Base-by-base conservation (phyloP, 108 stramenopile genomes). In the Licmophora abbreviata region DNA sequence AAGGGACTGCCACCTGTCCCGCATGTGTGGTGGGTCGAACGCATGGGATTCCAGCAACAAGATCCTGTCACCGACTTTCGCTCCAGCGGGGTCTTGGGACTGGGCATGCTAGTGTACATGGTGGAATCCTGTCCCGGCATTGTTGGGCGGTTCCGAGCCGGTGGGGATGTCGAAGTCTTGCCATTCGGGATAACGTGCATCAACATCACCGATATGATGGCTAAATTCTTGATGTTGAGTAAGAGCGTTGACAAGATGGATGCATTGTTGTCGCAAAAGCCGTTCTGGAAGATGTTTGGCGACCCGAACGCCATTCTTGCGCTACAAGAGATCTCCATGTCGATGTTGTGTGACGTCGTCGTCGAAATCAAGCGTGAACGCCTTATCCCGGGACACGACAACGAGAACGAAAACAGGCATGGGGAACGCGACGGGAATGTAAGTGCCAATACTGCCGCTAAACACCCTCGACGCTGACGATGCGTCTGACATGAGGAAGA, bases 61-160 rank as follows among this genome's bases (percentile, higher is more conserved):
- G 88, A 90, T 68, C 88, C 88, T 1, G 85, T 86, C 7, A 91
- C 88, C 4, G 88, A 91, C 68, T 91, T 91, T 74, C 71, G 88
- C 45, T 85, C 84, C 9, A 85, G 88, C 14, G 88, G 88, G n/a
- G 83, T 91, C 18, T 51, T 91, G 18, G 65, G 64, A 15, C 51
- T 91, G 48, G 88, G 80, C 32, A 77, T 91, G 77, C 44, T 91
- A 62, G 80, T 86, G 6, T 70, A 86, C 57, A 77, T 91, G 15
- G 38, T 54, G 20, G 55, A 56, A 15, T 43, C 44, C 40, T 76
- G 74, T 59, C 66, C 70, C 0, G 30, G 37, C 15, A 62, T 72
- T 0, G 58, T 68, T 51, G 48, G 57, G 9, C 50, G 74, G 31
- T 76, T 76, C 43, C 44, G 66, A 3, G 63, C 66, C 14, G 34